A percentile compares a stretch with the other conserved stretches of the same genome.
Conservation (phyloP, 2,329 filamentous ascomycete genomes). For the Aspergillus jensenii region DNA sequence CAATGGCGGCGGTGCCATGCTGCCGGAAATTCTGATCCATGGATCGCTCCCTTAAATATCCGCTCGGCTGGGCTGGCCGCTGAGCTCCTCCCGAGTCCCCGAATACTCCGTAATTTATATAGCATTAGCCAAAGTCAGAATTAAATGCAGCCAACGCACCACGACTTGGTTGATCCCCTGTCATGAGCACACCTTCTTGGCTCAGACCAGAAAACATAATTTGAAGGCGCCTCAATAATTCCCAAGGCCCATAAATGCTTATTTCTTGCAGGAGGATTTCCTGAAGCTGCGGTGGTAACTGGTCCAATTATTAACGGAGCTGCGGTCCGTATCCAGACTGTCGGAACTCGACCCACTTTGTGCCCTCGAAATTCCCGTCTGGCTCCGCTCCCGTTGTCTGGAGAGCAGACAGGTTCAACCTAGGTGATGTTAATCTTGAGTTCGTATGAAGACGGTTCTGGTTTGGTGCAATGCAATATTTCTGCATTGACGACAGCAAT, state of each 20-base stretch:
- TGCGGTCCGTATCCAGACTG: conserved; percentile 20
- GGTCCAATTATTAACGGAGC: conserved; percentile 2
- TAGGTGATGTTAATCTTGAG: neutral
- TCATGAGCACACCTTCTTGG: neutral
- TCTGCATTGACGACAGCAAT: neutral
- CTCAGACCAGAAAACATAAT: neutral
- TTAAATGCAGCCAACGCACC: conserved; percentile 1
- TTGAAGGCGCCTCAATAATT: neutral
- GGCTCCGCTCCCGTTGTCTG: conserved; percentile 4
- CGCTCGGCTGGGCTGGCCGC: conserved; percentile 13
- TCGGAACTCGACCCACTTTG: conserved; percentile 22
- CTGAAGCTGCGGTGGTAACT: neutral
- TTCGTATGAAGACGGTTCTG: neutral
- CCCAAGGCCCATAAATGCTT: neutral
- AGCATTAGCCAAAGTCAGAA: conserved; percentile 10
- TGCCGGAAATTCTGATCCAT: conserved; percentile 27
- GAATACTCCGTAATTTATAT: conserved; percentile 2
- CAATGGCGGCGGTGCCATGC: conserved; percentile 30
- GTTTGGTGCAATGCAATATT: neutral
- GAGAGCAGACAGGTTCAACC: neutral
- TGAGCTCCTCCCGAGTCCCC: neutral
- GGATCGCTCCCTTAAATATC: conserved; percentile 16
- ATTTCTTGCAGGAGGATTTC: neutral
- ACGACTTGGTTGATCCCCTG: neutral
- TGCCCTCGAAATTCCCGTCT: conserved; percentile 17